Evolutionary conservation across 768 basidiomycete genomes (phyloP), one percentile per base, ranked within the genome.

Genomic region (Boletus bicolor): DNA sequence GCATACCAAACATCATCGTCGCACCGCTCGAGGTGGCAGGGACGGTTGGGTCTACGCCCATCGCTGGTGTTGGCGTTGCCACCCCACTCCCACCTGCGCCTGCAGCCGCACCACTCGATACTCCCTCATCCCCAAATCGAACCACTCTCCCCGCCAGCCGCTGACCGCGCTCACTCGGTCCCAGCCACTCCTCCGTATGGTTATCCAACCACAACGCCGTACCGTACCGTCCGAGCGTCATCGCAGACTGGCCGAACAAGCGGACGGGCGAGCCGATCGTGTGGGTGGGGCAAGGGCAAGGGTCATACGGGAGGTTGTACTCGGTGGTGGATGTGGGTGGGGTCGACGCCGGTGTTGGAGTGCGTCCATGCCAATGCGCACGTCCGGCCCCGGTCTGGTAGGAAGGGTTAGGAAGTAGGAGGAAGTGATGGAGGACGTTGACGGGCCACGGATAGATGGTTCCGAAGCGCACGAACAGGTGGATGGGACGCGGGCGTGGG

Each of bases 151-250:
- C 82, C 0, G 83, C 86, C 21, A 88, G 64, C 45, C 86, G 76
- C 65, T 89, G 87, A 0, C 85, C 84, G 8, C 66, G 73, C 48
- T 81, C 77, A 37, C 71, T 72, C 30, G 73, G 74, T 2, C 71
- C 70, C 55, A 73, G 71, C 64, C 78, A 76, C 36, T 76, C 77
- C 55, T 83, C 82, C 0, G 81, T 80, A 47, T 86, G 81, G 46
- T 75, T 82, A 60, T 89, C 87, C 35, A 86, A 71, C 82, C 85
- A 89, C 15, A 89, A 59, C 5, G 80, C 81, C 6, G 83, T 86
- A 4, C 86, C 87, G 60, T 81, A 77, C 5, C 68, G 70, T 1
- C 86, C 86, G 19, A 89, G 60, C 0, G 73, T 73, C 70, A 84
- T 76, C 46, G 83, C 76, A 30, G 80, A 80, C 24, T 73, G 77